Evolutionary conservation across 371 early-diverging fungal species (phyloP), one percentile per base, ranked within the genome.

Genomic region (Batkoa obscura): DNA sequence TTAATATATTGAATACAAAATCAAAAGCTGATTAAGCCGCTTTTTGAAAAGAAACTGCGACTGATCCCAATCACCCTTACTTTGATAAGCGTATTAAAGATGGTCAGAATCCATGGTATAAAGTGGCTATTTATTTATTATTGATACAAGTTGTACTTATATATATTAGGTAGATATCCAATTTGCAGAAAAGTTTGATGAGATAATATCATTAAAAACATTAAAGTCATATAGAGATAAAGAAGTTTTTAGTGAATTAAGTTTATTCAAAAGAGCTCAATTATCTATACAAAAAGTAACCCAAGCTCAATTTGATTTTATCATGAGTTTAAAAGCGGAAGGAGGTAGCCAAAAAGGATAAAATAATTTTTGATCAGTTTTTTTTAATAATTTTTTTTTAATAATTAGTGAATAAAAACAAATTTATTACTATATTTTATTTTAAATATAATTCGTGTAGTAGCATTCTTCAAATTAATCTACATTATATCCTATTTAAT

Each of bases 221-320:
- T 66, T 86, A 17, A 73, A 74, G 48, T 64, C 80, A 12, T 77
- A 82, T 59, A 43, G 58, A 30, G 59, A 70, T 62, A 66, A 60
- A 37, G 60, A 68, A 38, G 65, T 64, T 10, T 66, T 85, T 3
- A 59, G 59, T 10, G 64, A 70, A 3, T 79, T 86, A 81, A 65
- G 53, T 0, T 66, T 86, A 13, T 60, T 86, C 35, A 74, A 66
- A 23, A 66, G 79, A 1, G 76, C 79, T 2, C 70, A 84, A 5
- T 68, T 84, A 23, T 81, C 81, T 1, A 78, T 84, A 0, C 82
- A 82, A 55, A 76, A 79, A 0, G 82, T 83, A 1, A 67, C 61
- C 0, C 51, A 68, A 31, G 53, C 43, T 8, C 79, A 80, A 41
- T 80, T 67, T 56, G 72, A 75, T 0, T 79, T 72, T 62, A 79